Evolutionary conservation across 2,329 filamentous ascomycete species (phyloP).

Genomic region (Penicillium sp.): DNA sequence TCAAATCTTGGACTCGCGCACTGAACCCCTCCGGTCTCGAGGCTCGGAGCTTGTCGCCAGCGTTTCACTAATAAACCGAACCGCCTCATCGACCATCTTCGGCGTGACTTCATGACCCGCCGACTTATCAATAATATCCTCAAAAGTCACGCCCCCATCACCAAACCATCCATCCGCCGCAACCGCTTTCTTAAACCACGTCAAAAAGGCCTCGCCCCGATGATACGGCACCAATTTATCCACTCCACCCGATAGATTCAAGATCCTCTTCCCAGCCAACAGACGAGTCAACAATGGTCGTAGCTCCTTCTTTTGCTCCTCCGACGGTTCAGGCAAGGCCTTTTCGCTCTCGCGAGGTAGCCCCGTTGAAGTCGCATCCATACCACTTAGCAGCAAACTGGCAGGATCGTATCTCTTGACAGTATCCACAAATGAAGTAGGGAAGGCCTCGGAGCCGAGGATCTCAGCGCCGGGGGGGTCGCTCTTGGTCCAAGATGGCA

Average conservation of each 20-base stretch:
- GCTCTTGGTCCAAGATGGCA: slow-evolving; percentile 53
- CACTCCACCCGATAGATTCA: slow-evolving; percentile 49
- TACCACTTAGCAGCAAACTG: slow-evolving; percentile 60
- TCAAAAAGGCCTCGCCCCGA: slow-evolving; percentile 51
- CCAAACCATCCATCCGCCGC: slow-evolving; percentile 43
- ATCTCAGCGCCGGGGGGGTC: slow-evolving; percentile 57
- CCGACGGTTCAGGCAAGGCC: slow-evolving; percentile 33
- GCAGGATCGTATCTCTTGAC: slow-evolving; percentile 68
- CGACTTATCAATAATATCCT: slow-evolving; percentile 52
- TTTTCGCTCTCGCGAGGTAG: slow-evolving; percentile 22
- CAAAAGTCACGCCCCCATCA: slow-evolving; percentile 47
- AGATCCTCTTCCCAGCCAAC: slow-evolving; percentile 48
- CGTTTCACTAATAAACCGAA: slow-evolving; percentile 48
- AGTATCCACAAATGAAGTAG: slow-evolving; percentile 57
- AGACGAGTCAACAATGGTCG: slow-evolving; percentile 38
- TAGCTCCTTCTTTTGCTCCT: slow-evolving; percentile 40
- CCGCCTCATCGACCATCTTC: slow-evolving; percentile 51
- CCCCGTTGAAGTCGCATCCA: slow-evolving; percentile 19
- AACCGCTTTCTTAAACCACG: slow-evolving; percentile 48
- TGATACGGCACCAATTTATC: slow-evolving; percentile 59
- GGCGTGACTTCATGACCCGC: slow-evolving; percentile 55
- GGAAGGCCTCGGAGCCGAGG: slow-evolving; percentile 72
- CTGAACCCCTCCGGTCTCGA: slow-evolving; percentile 20
- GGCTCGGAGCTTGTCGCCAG: slow-evolving; percentile 25
- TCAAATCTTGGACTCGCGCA: slow-evolving; percentile 34